phyloP scores from a whole-genome alignment of 1,284 basidiomycete genomes.

The Trichosporon ovoides region DNA sequence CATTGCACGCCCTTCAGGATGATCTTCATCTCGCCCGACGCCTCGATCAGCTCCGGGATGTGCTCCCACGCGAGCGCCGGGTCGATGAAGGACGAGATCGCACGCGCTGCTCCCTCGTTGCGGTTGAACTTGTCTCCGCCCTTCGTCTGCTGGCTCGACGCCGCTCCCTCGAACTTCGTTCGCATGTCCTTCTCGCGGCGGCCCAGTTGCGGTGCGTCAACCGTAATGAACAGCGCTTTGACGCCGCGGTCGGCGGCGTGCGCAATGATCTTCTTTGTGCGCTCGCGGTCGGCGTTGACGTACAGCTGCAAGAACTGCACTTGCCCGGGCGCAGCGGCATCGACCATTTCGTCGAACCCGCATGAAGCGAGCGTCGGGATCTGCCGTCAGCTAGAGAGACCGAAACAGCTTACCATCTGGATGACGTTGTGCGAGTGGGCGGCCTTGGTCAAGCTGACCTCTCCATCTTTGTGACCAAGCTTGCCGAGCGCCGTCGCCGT shows the following conservation, averaged over 20 bases:
- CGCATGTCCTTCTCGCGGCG: slow-evolving; percentile 94
- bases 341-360: slow-evolving; percentile 79
- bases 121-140: slow-evolving; percentile 63
- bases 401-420: slow-evolving; percentile 65
- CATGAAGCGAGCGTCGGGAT: slow-evolving; percentile 84
- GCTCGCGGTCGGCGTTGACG: slow-evolving; percentile 75
- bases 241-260: slow-evolving; percentile 78
- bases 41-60: slow-evolving; percentile 77
- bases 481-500: slow-evolving; percentile 57
- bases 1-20: slow-evolving; percentile 88
- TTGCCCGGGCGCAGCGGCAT: slow-evolving; percentile 67
- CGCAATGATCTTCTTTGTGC: slow-evolving; percentile 75
- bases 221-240: slow-evolving; percentile 80
- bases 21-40: slow-evolving; percentile 80
- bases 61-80: slow-evolving; percentile 82
- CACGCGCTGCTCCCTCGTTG: slow-evolving; percentile 84
- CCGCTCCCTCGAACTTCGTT: slow-evolving; percentile 85
- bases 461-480: slow-evolving; percentile 91
- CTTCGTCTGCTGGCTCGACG: slow-evolving; percentile 59
- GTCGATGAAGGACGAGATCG: slow-evolving; percentile 95
- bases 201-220: slow-evolving; percentile 88
- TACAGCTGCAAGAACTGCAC: slow-evolving; percentile 76
- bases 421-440: slow-evolving; percentile 73
- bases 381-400: slow-evolving; percentile 44
- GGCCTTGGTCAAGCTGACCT: slow-evolving; percentile 77